Evolutionary conservation across 371 early-diverging fungal species (phyloP).

Genomic region (Haplosporangium sp.): DNA sequence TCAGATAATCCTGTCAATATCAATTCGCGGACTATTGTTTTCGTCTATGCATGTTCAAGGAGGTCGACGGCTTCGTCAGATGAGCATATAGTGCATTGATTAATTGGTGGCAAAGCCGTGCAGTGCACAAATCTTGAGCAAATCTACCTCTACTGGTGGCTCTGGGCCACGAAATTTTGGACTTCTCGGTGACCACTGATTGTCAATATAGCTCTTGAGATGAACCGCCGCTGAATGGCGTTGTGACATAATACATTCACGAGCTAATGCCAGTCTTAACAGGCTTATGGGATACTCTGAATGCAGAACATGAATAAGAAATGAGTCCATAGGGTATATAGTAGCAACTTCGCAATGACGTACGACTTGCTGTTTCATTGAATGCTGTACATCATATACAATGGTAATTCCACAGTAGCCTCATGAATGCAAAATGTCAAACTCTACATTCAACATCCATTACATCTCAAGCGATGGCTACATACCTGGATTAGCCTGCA

Average conservation of each 20-base stretch:
- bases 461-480: neutral
- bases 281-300: conserved; percentile 75
- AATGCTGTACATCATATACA: neutral
- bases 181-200: conserved; percentile 79
- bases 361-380: too few species aligned
- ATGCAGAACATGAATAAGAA: neutral
- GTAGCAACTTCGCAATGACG: too few species aligned
- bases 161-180: conserved; percentile 65
- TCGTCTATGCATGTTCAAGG: conserved; percentile 28
- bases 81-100: neutral
- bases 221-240: conserved; percentile 83
- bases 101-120: neutral
- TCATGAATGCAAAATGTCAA: neutral
- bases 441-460: neutral
- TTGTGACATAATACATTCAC: conserved; percentile 69
- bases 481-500: conserved; percentile 71
- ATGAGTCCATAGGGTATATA: neutral
- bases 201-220: conserved; percentile 80
- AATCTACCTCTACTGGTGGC: conserved; percentile 38
- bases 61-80: neutral
- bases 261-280: conserved; percentile 74
- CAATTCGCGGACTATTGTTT: conserved; percentile 49
- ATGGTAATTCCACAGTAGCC: neutral
- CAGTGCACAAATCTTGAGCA: neutral
- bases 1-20: conserved; percentile 55